Evolutionary conservation across 2,329 filamentous ascomycete species (phyloP), one percentile per base, ranked within the genome.

Genomic region (Hypoxylon sp.): DNA sequence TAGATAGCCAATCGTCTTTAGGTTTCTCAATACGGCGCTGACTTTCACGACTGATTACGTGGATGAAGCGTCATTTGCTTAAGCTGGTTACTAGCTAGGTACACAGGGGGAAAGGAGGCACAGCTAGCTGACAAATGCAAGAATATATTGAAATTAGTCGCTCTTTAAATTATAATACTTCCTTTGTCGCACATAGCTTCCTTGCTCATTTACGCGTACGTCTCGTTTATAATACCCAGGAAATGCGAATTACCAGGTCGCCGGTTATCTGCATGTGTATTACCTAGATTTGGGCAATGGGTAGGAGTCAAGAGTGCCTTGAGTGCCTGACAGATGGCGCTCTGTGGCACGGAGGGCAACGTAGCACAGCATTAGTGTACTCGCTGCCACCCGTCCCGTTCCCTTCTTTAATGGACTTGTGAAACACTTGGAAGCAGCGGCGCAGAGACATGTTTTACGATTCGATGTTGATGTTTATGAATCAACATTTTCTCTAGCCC

Each of bases 361-460:
- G 61, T 61, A 49, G 16, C 52, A 65, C 62, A 33, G 18, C 62
- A 56, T 56, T 65, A 61, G 61, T 40, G 36, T 30, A 32, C 53
- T 45, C 7, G 28, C 40, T 38, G 18, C 54, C 18, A 40, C 42
- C 52, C 53, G 42, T 49, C 53, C 46, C 44, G 53, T 65, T 6
- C 33, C 5, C 52, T 57, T 56, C 51, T 61, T 57, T 44, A 58
- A 44, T 59, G 36, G 28, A 38, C 49, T 62, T 12, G 20, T 24
- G 50, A 16, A 32, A 59, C 38, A 59, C 44, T n/a, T 50, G 44
- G 44, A 26, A 44, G 14, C n/a, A 36, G 32, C n/a, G 51, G 32
- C n/a, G 8, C 42, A 51, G 32, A 59, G 55, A 51, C 55, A 51
- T 22, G 55, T 51, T 28, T 45, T 16, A 20, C n/a, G 36, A 33